Conservation (phyloP, 2,329 filamentous ascomycete species). For the Sporothrix humicola region DNA sequence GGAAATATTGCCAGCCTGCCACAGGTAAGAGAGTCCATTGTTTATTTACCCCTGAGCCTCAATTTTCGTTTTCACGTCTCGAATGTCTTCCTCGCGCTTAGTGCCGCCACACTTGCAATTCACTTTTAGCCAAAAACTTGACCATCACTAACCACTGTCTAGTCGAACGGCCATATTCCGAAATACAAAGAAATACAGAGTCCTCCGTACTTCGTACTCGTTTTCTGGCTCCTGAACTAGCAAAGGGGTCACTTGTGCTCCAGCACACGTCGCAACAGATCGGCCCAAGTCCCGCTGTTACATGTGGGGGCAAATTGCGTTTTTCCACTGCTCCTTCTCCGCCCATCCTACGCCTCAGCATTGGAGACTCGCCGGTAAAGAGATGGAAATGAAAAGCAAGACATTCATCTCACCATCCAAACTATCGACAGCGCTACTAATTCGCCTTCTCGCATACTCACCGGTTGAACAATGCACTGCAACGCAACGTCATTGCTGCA, state of each 20-base stretch:
- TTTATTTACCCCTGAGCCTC: constrained; percentile 8
- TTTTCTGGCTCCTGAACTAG: neutral
- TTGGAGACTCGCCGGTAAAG: constrained; percentile 3
- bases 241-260: neutral
- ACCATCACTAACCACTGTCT: no score
- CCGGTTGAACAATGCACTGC: constrained; percentile 7
- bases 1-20: neutral
- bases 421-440: neutral
- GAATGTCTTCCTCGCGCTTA: no score
- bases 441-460: neutral
- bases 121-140: no score
- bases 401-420: neutral
- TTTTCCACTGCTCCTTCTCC: neutral
- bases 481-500: constrained; percentile 29
- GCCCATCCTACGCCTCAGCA: neutral
- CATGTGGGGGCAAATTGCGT: neutral
- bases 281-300: constrained; percentile 6
- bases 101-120: no score
- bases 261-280: neutral
- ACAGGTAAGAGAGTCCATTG: neutral
- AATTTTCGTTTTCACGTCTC: no score
- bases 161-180: no score
- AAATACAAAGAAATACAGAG: no score
- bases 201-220: no score
- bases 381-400: neutral